These are phyloP conservation scores for Tubosaeta sp. DNA, from an alignment of 768 basidiomycete species.

Conservation along the genomic window DNA sequence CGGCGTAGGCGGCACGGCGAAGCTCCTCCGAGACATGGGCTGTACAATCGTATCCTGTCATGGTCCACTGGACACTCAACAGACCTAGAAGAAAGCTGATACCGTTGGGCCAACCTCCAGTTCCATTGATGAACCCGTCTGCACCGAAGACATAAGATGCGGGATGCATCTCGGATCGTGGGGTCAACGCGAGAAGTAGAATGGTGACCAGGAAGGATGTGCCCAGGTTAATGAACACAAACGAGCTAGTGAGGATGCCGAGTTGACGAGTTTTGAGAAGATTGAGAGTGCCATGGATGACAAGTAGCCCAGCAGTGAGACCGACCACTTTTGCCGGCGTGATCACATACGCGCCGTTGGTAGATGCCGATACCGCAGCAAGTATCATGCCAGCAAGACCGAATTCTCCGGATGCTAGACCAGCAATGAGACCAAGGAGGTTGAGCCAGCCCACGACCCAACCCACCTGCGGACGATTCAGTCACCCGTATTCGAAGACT, in stretches of 20 bases:
- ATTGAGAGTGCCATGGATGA: conserved; percentile 40
- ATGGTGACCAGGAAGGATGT: conserved; percentile 40
- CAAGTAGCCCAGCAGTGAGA: conserved; percentile 36
- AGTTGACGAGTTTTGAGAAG: conserved; percentile 40
- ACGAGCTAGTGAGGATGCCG: conserved; percentile 30
- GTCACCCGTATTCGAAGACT: neutral
- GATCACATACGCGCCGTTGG: conserved; percentile 33
- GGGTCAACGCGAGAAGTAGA: conserved; percentile 39
- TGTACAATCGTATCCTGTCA: conserved; percentile 32
- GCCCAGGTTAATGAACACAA: conserved; percentile 45
- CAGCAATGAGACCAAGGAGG: conserved; percentile 21
- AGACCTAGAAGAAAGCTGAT: conserved; percentile 44
- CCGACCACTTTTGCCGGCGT: conserved; percentile 39
- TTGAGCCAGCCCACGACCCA: conserved; percentile 34
- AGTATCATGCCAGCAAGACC: conserved; percentile 35
- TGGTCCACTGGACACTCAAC: conserved; percentile 46
- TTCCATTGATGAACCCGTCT: conserved; percentile 35
- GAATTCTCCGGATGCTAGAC: conserved; percentile 32
- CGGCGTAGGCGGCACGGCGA: conserved; percentile 46
- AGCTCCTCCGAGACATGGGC: conserved; percentile 41
- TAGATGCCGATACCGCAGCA: conserved; percentile 22
- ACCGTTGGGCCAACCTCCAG: conserved; percentile 40
- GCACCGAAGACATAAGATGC: conserved; percentile 54
- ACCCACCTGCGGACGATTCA: conserved; percentile 16
- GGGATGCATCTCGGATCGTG: conserved; percentile 49